Conservation (phyloP, 345 rosid genomes). For the Boechera retrofracta region DNA sequence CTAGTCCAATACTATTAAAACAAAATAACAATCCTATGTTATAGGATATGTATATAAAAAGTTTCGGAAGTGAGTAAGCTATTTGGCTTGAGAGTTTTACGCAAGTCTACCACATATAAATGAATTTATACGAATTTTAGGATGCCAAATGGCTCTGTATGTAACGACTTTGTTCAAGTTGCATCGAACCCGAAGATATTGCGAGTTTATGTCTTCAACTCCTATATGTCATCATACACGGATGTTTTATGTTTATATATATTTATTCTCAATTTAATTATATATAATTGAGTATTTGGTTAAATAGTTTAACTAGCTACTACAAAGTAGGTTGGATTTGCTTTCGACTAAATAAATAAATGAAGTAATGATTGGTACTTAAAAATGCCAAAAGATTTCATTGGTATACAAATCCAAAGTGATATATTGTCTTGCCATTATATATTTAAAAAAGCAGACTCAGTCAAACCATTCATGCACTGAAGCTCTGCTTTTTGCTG, state of each 20-base stretch:
- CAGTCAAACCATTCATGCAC: not conserved
- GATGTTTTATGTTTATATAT: too few species aligned
- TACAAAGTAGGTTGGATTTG: conserved; percentile 2
- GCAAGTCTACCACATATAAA: not conserved
- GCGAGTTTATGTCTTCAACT: too few species aligned
- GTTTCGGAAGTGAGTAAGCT: too few species aligned
- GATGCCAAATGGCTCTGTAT: not conserved
- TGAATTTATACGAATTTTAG: not conserved
- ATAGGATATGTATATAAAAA: not conserved
- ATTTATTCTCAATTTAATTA: too few species aligned
- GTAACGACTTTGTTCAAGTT: not conserved
- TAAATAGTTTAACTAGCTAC: too few species aligned
- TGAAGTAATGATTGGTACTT: conserved; percentile 19
- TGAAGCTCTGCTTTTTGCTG: not conserved
- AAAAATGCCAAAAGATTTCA: conserved; percentile 14
- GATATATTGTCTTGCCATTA: not conserved
- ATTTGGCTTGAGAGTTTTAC: not conserved
- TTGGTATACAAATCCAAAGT: conserved; percentile 13
- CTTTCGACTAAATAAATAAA: conserved; percentile 9
- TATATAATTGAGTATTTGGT: too few species aligned
- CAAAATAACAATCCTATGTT: not conserved
- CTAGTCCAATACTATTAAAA: too few species aligned
- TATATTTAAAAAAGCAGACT: not conserved
- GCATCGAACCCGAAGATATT: not conserved
- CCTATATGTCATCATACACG: too few species aligned